These are phyloP conservation scores for Fragilariopsis cylindrus DNA, from an alignment of 108 stramenopile species.

Conservation along the genomic window DNA sequence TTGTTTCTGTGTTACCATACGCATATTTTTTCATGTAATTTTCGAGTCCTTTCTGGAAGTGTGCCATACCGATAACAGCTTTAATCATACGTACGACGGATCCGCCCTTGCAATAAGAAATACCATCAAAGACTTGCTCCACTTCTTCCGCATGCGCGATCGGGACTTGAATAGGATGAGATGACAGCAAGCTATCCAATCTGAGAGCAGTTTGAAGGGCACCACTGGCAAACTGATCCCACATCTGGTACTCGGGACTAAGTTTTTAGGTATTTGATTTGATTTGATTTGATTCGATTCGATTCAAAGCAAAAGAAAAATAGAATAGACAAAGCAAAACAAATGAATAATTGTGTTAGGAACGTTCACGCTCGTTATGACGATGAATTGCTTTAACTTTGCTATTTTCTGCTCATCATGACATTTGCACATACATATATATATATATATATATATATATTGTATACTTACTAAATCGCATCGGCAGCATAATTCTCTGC, in stretches of 20 bases:
- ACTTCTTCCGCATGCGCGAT: slow-evolving; percentile 94
- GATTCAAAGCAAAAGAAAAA: too few species aligned
- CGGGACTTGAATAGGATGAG: slow-evolving; percentile 94
- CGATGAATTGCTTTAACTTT: not conserved
- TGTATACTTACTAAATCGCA: slow-evolving; percentile 37
- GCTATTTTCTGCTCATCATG: not conserved
- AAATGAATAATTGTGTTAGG: too few species aligned
- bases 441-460: slow-evolving; percentile 63
- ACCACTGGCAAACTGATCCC: slow-evolving; percentile 91
- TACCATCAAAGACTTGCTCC: slow-evolving; percentile 97
- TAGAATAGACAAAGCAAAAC: too few species aligned
- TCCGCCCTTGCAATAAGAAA: slow-evolving; percentile 82
- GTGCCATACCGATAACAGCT: slow-evolving; percentile 87
- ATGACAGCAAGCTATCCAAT: slow-evolving; percentile 82
- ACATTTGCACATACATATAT: slow-evolving; percentile 61
- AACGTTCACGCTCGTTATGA: not conserved
- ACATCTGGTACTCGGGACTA: slow-evolving; percentile 43
- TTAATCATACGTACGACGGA: slow-evolving; percentile 90
- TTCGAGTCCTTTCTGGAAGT: slow-evolving; percentile 72
- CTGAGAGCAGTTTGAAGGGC: slow-evolving; percentile 80
- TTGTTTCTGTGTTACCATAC: slow-evolving; percentile 90
- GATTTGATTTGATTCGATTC: too few species aligned
- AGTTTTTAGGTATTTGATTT: too few species aligned
- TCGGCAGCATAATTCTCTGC: slow-evolving; percentile 86
- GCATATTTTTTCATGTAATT: slow-evolving; percentile 89